Evolutionary conservation across 2,329 filamentous ascomycete species (phyloP), one percentile per base, ranked within the genome.

Genomic region (Botryotinia calthae): DNA sequence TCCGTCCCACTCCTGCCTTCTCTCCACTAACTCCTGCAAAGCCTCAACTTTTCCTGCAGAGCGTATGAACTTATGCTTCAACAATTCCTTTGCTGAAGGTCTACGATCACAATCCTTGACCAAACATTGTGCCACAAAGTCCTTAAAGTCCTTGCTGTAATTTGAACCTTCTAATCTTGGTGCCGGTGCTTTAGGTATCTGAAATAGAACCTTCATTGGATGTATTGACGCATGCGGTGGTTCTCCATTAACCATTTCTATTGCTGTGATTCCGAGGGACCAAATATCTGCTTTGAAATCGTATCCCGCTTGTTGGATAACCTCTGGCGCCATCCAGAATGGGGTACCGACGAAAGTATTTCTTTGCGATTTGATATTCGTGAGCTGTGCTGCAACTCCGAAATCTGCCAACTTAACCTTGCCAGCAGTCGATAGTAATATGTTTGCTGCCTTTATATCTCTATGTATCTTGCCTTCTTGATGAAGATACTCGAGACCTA

Each of bases 281-380:
- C 94, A 97, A 73, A 97, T 94, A 80, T 97, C 94, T 9, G 94
- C 94, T 82, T 96, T 96, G 84, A 93, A 96, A 81, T 95, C 94
- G 77, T 91, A 91, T 59, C 89, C 89, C 76, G 93, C 89, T 82
- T 97, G 94, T 81, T 97, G 91, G 77, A 97, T 97, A 51, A 97
- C 94, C 81, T 97, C 94, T 1, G 94, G 94, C 0, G 94, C 94
- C 94, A 97, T 97, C 94, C 94, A 97, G 81, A 97, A 97, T 0
- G 96, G 96, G 0, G 95, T 98, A 31, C 96, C 96, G 31, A 99
- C 96, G 80, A 99, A 98, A 0, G 96, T 99, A 82, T 98, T 95
- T 71, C 96, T 90, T 82, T 98, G 94, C 3, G 95, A 98, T 83
- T 98, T 98, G 84, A 98, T 97, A 81, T 98, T 97, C 74, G 94